Evolutionary conservation across 441 rosid species (phyloP), one percentile per base, ranked within the genome.

Genomic region (Codiaeum variegatum): DNA sequence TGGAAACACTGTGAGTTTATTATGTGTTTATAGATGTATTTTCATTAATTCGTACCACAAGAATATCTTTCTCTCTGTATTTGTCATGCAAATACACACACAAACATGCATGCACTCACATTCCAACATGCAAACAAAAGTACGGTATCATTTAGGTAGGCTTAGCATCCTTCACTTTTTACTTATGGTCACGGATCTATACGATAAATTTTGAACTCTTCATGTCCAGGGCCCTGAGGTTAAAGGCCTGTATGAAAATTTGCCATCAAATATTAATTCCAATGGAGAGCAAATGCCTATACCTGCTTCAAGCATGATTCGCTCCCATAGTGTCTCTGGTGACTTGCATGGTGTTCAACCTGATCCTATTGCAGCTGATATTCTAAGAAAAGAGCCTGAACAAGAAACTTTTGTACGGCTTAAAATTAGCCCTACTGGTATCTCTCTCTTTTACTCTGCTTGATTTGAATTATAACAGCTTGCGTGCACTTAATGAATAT

Each of bases 301-400:
- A 75, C 87, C 86, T 71, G 86, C 94, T 73, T 79, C 97, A 65
- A 89, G 84, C 75, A 89, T 93, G 94, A 91, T 96, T 80, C 91
- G 96, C 60, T 89, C 99, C 34, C 99, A 96, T 73, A 93, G 99
- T 77, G 88, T 91, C 15, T 88, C 99, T 62, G 98, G 98, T 40
- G 97, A 95, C 70, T 83, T 95, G 72, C 99, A 95, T 84, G 99
- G 97, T 49, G 98, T 96, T 82, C 99, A 89, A 80, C 97, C 99
- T 38, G 96, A 96, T 85, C 99, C 98, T 75, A 89, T 96, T 77
- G 93, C 99, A 1, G 99, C 99, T 77, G 99, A 96, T 78, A 91
- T 96, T 82, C 82, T 96, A 52, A 88, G 99, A 84, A 96, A 87
- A 81, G 99, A 91, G 81, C 98, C 98, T 3, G 99, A 96, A 85